phyloP scores from a whole-genome alignment of 192 early-diverging fungal genomes.

The Cetraspora pellucida region DNA sequence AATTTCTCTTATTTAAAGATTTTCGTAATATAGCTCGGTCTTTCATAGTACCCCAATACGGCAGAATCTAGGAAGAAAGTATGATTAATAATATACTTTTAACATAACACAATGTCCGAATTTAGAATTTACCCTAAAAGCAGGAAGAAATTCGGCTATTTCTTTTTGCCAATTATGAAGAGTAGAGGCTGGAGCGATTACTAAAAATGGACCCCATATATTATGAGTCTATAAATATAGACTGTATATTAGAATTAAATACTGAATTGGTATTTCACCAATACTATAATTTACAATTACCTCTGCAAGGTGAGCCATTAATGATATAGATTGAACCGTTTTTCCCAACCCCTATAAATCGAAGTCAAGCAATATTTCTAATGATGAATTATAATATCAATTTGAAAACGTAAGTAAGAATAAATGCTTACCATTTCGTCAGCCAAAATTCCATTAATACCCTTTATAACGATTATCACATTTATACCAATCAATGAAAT shows the following conservation, averaged over 20 bases:
- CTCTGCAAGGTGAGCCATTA: slow-evolving; percentile 88
- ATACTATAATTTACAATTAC: not conserved
- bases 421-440: slow-evolving; percentile 68
- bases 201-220: slow-evolving; percentile 91
- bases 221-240: slow-evolving; percentile 56
- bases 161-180: slow-evolving; percentile 95
- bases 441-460: slow-evolving; percentile 89
- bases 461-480: slow-evolving; percentile 36
- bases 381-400: not conserved
- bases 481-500: not conserved
- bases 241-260: not conserved
- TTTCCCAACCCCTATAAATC: slow-evolving; percentile 67
- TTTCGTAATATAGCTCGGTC: slow-evolving; percentile 83
- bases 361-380: not conserved
- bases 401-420: not conserved
- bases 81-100: not conserved
- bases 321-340: slow-evolving; percentile 88
- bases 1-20: slow-evolving; percentile 76
- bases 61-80: slow-evolving; percentile 50
- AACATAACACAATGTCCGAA: not conserved
- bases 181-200: slow-evolving; percentile 86
- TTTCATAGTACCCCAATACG: slow-evolving; percentile 86
- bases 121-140: slow-evolving; percentile 57
- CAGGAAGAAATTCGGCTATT: slow-evolving; percentile 77
- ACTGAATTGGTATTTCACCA: not conserved